These are phyloP conservation scores for Petunia secreta DNA, from an alignment of 257 asterid species.

Conservation along the genomic window DNA sequence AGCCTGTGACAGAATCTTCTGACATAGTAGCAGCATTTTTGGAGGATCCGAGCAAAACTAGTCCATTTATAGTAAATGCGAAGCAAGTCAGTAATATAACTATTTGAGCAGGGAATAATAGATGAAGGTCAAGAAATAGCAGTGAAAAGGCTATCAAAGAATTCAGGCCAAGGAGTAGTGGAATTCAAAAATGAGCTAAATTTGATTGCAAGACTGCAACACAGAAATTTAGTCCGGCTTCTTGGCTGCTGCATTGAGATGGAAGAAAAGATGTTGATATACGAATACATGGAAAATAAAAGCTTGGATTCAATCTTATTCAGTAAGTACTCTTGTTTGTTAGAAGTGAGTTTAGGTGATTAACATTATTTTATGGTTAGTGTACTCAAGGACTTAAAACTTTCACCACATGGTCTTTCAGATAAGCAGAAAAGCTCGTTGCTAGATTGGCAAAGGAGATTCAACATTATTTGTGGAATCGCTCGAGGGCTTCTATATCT, in stretches of 20 bases:
- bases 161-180: slow-evolving; percentile 51
- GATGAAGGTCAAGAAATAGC: slow-evolving; percentile 51
- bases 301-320: slow-evolving; percentile 51
- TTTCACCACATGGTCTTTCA: slow-evolving; percentile 8
- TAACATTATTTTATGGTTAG: neutral
- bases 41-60: neutral
- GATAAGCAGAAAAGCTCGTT: slow-evolving; percentile 37
- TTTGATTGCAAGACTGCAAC: slow-evolving; percentile 51
- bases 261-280: slow-evolving; percentile 48
- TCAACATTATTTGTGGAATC: slow-evolving; percentile 49
- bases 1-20: neutral
- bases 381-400: neutral
- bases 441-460: slow-evolving; percentile 43
- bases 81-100: neutral
- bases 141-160: slow-evolving; percentile 53
- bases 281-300: slow-evolving; percentile 48
- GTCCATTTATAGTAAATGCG: neutral
- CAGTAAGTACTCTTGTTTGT: slow-evolving; percentile 28
- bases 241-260: slow-evolving; percentile 45
- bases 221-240: slow-evolving; percentile 51
- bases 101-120: slow-evolving; percentile 37
- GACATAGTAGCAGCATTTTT: neutral
- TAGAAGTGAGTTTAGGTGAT: neutral
- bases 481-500: slow-evolving; percentile 57
- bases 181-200: slow-evolving; percentile 52